Evolutionary conservation across 2,329 filamentous ascomycete genomes (phyloP).

Genomic region (Zopfia rhizophila): DNA sequence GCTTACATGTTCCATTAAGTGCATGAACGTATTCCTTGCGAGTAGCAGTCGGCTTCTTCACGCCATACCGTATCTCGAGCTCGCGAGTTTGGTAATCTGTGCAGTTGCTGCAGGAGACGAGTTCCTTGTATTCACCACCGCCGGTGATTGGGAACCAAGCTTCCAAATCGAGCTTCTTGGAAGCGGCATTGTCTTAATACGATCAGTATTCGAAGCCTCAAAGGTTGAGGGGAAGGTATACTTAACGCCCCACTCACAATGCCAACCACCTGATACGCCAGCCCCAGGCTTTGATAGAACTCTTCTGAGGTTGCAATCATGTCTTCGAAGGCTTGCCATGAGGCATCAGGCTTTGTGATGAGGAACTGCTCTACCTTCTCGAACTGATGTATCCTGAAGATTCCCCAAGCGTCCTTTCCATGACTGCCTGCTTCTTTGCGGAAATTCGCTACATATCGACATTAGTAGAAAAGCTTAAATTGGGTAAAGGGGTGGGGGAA

Average conservation of each 20-base stretch:
- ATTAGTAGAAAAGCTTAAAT: too few relatives aligned
- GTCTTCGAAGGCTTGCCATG: conserved; percentile 90
- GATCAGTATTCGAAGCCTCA: conserved; percentile 13
- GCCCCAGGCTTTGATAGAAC: conserved; percentile 89
- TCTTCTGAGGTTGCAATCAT: conserved; percentile 94
- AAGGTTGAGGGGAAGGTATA: conserved; percentile 21
- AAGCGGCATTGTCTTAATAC: conserved; percentile 44
- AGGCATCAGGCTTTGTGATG: conserved; percentile 82
- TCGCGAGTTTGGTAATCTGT: conserved; percentile 96
- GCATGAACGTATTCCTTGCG: conserved; percentile 96
- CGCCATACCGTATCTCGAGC: conserved; percentile 89
- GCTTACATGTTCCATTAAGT: conserved; percentile 75
- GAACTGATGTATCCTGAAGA: conserved; percentile 98
- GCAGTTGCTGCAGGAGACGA: conserved; percentile 98
- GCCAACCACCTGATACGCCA: conserved; percentile 90
- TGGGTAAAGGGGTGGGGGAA: too few relatives aligned
- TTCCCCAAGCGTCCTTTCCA: conserved; percentile 94
- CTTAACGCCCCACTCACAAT: conserved; percentile 96
- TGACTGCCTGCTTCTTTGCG: conserved; percentile 93
- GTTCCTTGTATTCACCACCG: conserved; percentile 95
- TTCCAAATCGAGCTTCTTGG: conserved; percentile 96
- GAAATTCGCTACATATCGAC: too few relatives aligned
- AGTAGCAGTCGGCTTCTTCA: conserved; percentile 71
- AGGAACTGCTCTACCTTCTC: conserved; percentile 68
- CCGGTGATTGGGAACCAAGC: conserved; percentile 71